Evolutionary conservation across 345 rosid species (phyloP).

Genomic region (Schrenkiella parvula): DNA sequence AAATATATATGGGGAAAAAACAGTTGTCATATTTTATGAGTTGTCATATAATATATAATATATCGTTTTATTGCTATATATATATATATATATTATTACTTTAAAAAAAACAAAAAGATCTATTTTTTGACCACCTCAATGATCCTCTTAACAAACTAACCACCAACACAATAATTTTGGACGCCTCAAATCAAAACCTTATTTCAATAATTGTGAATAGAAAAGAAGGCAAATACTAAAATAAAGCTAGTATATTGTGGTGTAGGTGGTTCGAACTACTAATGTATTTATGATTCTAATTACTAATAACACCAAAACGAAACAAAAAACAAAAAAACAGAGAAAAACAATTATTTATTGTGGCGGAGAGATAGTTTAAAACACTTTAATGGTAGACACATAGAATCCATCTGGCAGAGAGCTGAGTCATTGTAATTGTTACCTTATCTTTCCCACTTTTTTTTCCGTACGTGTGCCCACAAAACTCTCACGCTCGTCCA

Average conservation of each 20-base stretch:
- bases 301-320: neutral
- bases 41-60: neutral
- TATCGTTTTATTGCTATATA: too few relatives aligned
- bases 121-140: neutral
- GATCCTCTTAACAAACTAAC: constrained; percentile 20
- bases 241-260: constrained; percentile 20
- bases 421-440: constrained; percentile 14
- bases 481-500: constrained; percentile 9
- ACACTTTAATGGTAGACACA: constrained; percentile 25
- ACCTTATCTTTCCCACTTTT: constrained; percentile 28
- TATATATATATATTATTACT: neutral
- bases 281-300: constrained; percentile 5
- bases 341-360: neutral
- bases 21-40: constrained; percentile 15
- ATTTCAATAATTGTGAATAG: constrained; percentile 20
- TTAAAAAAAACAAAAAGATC: neutral
- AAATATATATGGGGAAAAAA: neutral
- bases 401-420: constrained; percentile 26
- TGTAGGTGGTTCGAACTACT: constrained; percentile 32
- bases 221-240: neutral
- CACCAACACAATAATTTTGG: constrained; percentile 29
- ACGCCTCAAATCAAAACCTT: constrained; percentile 26
- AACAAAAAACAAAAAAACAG: neutral
- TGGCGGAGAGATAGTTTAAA: neutral
- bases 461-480: constrained; percentile 6